Evolutionary conservation across 306 rosid genomes (phyloP), one percentile per base, ranked within the genome.

Genomic region (Biancaea sappan): DNA sequence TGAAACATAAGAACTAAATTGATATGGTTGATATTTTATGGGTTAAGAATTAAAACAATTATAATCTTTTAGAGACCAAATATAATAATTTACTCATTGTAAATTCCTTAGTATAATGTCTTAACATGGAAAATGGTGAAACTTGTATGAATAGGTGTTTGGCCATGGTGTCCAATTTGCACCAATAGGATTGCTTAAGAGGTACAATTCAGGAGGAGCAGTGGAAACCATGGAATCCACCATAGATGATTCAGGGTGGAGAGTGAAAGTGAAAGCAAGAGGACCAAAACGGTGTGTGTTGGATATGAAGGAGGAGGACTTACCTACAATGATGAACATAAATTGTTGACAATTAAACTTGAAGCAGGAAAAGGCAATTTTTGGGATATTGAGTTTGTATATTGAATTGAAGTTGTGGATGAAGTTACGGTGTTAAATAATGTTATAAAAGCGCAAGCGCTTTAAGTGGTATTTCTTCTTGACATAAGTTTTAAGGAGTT

Each of bases 131-230:
- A 32, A 7, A 22, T 87, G 70, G 65, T 6, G n/a, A n/a, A 24
- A 54, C 47, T 19, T 24, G 1, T 60, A 14, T 62, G 62, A 71
- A 64, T 82, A 91, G 96, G 86, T 76, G 41, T 83, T 81, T 46
- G n/a, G n/a, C n/a, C 47, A 83, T 22, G 86, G 48, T 12, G 52
- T 82, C 26, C 74, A 52, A 28, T 82, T 89, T 71, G 82, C 94
- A 35, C 88, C 97, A 37, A 65, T 91, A 66, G 94, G 97, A 52
- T 77, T 75, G 78, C 86, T 91, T 60, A 89, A 87, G 78, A 85
- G 85, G 94, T 91, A 82, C 84, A 91, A 89, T 79, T 87, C 91
- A 43, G 97, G 97, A 74, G 95, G 95, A 72, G 95, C 91, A n/a
- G 69, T 87, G 5, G 92, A 91, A 67, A 73, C 84, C 4, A 10